Evolutionary conservation across 208 protist genomes (phyloP).

Genomic region (Leishmania turanica): DNA sequence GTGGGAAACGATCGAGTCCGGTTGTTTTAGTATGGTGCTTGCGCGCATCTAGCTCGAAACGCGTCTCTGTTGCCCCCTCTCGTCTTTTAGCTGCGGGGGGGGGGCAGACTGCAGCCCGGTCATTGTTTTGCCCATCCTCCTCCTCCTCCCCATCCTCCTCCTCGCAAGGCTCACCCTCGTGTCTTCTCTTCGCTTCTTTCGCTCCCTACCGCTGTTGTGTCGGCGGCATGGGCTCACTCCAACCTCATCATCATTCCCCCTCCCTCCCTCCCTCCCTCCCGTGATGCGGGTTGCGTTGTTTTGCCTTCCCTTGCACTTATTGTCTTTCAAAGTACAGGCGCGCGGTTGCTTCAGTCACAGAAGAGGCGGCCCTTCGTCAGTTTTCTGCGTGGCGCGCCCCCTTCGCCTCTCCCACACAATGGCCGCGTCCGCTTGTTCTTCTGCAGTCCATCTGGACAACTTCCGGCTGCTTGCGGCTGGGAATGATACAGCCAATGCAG

Average conservation of each 20-base stretch:
- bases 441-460: not conserved
- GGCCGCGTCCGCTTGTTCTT: not conserved
- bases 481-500: not conserved
- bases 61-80: not conserved
- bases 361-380: not conserved
- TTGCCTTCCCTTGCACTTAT: not conserved
- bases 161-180: not conserved
- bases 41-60: not conserved
- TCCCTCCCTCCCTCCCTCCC: no score
- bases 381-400: not conserved
- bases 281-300: not conserved
- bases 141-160: not conserved
- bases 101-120: not conserved
- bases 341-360: not conserved
- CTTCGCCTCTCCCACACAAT: not conserved
- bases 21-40: not conserved
- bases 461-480: not conserved
- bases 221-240: not conserved
- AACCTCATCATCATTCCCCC: not conserved
- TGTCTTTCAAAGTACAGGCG: not conserved
- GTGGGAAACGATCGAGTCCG: not conserved
- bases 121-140: not conserved
- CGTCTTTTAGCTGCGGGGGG: not conserved
- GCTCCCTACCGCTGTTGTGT: not conserved
- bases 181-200: not conserved